Evolutionary conservation across 306 rosid species (phyloP), one percentile per base, ranked within the genome.

Genomic region (Vachellia collinsii): DNA sequence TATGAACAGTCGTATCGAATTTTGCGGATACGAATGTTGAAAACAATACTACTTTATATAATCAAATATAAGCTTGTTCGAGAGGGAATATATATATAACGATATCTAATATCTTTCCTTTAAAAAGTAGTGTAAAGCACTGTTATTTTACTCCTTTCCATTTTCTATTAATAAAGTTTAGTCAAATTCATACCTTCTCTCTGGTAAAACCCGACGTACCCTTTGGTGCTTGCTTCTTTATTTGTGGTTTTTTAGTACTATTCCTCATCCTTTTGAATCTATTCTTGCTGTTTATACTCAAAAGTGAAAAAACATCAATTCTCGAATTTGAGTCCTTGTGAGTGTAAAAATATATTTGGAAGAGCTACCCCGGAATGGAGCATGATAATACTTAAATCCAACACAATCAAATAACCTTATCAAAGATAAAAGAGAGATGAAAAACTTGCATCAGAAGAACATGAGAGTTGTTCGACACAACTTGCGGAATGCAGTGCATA

Each of bases 11-110:
- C 90, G 83, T 88, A 86, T 87, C 91, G 78, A 87, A 86, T 85
- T 83, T 88, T 46, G 67, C 81, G 8, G 94, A 90, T 88, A 86
- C 89, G 97, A 89, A 89, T 87, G 89, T 92, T 87, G 92, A 89
- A 88, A 89, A 81, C 81, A 74, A 84, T 83, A 84, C 83, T 79
- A 79, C 34, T 67, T 67, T 75, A 65, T 72, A 66, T 72, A 76
- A 76, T 74, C 74, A 83, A 79, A 79, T 51, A 79, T 50, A 81
- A 79, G 65, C 91, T 81, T 47, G 77, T 81, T 85, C 59, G 81
- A 73, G 77, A 83, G 91, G 22, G n/a, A 51, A 51, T 51, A 92
- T 29, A 29, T 29, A 89, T 86, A 88, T 83, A 88, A 84, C 92
- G 87, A 89, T 91, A 84, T 78, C 64, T 43, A 88, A 91, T 89